These are phyloP conservation scores for Echinosophora koreensis DNA, from an alignment of 306 rosid species.

Conservation along the genomic window DNA sequence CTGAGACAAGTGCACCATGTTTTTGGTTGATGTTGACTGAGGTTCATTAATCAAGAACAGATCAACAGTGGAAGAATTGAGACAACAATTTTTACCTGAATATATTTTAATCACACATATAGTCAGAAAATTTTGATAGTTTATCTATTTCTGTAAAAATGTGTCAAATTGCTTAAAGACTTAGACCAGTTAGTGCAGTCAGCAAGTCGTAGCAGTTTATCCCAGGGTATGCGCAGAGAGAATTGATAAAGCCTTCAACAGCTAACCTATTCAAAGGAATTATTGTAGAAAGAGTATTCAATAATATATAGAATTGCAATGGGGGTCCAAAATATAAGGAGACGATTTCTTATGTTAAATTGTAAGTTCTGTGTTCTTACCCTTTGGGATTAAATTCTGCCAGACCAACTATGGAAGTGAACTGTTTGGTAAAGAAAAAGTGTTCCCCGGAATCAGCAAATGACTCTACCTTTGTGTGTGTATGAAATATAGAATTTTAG, in stretches of 20 bases:
- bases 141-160: constrained; percentile 4
- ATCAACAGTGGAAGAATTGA: constrained; percentile 78
- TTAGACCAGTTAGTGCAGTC: constrained; percentile 66
- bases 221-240: constrained; percentile 60
- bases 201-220: constrained; percentile 73
- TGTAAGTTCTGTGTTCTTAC: constrained; percentile 48
- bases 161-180: neutral
- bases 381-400: constrained; percentile 81
- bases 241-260: constrained; percentile 53
- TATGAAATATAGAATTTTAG: neutral
- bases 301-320: neutral
- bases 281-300: constrained; percentile 7
- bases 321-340: neutral
- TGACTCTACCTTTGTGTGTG: neutral
- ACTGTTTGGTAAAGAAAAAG: constrained; percentile 53
- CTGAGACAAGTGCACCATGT: constrained; percentile 87
- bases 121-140: constrained; percentile 13
- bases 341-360: neutral
- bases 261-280: constrained; percentile 51
- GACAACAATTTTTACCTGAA: constrained; percentile 83
- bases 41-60: constrained; percentile 74
- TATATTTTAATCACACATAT: neutral
- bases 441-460: neutral
- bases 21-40: constrained; percentile 84
- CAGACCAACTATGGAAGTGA: constrained; percentile 59